Evolutionary conservation across 495 filamentous ascomycete species (phyloP).

Genomic region (Cercophora samala): DNA sequence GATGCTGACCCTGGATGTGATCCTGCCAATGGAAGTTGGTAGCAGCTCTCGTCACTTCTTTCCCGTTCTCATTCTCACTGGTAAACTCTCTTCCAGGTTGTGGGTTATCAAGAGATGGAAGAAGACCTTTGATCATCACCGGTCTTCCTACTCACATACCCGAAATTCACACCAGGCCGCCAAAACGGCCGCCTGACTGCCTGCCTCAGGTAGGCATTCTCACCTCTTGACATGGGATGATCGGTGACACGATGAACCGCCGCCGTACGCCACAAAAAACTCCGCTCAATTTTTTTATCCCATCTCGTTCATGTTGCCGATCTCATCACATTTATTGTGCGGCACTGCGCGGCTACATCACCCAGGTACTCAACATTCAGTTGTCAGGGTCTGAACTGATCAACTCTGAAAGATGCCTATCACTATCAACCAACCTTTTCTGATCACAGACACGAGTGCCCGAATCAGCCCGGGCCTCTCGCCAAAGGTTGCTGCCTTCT

Average conservation of each 20-base stretch:
- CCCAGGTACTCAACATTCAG: not conserved
- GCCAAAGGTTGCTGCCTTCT: not conserved
- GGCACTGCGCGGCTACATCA: not conserved
- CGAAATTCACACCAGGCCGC: not conserved
- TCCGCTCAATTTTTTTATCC: not conserved
- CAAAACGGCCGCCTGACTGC: not conserved
- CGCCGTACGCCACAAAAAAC: not conserved
- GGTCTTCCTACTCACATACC: no score
- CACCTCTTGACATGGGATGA: not conserved
- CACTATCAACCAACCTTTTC: not conserved
- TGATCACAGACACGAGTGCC: no score
- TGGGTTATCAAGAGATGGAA: no score
- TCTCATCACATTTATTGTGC: not conserved
- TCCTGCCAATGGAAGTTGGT: no score
- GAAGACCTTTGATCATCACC: no score
- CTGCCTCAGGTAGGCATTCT: not conserved
- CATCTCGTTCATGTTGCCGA: not conserved
- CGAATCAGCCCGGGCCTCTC: not conserved
- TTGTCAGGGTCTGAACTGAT: not conserved
- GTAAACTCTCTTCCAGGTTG: no score
- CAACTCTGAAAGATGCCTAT: not conserved
- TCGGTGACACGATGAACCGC: not conserved
- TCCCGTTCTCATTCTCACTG: no score
- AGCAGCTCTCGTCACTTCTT: no score
- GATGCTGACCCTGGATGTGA: no score